These are phyloP conservation scores for Amanita polypyramis DNA, from an alignment of 768 basidiomycete genomes.

Conservation along the genomic window DNA sequence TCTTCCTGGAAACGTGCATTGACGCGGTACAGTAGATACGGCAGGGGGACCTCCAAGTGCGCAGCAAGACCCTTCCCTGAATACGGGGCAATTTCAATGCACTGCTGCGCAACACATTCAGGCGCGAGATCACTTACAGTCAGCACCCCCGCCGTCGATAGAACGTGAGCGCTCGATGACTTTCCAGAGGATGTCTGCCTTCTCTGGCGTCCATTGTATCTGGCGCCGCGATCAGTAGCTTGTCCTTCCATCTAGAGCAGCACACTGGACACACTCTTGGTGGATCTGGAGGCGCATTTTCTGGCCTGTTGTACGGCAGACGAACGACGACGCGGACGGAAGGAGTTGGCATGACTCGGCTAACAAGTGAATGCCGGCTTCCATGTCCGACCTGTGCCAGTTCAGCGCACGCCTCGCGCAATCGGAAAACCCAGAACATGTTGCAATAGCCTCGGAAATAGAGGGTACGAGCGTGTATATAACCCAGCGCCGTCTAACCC, in stretches of 20 bases:
- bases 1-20: conserved; percentile 82
- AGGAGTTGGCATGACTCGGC: conserved; percentile 15
- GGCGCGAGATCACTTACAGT: conserved; percentile 44
- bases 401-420: conserved; percentile 24
- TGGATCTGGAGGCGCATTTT: conserved; percentile 55
- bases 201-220: conserved; percentile 82
- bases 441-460: conserved; percentile 31
- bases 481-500: neutral
- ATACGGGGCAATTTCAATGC: neutral
- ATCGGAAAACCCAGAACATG: conserved; percentile 24
- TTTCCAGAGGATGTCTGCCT: conserved; percentile 81
- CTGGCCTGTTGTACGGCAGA: conserved; percentile 70
- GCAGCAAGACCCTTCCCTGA: conserved; percentile 78
- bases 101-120: neutral
- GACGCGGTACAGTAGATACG: conserved; percentile 77
- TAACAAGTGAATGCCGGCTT: neutral
- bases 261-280: conserved; percentile 42
- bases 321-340: conserved; percentile 66
- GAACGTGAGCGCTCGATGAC: conserved; percentile 72
- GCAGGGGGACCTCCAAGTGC: conserved; percentile 72
- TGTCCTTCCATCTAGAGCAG: conserved; percentile 2
- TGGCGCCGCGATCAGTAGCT: conserved; percentile 19
- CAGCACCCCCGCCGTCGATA: conserved; percentile 61
- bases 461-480: conserved; percentile 22
- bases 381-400: conserved; percentile 11